phyloP scores from a whole-genome alignment of 1,284 basidiomycete species.

The Neolentinus lepideus region DNA sequence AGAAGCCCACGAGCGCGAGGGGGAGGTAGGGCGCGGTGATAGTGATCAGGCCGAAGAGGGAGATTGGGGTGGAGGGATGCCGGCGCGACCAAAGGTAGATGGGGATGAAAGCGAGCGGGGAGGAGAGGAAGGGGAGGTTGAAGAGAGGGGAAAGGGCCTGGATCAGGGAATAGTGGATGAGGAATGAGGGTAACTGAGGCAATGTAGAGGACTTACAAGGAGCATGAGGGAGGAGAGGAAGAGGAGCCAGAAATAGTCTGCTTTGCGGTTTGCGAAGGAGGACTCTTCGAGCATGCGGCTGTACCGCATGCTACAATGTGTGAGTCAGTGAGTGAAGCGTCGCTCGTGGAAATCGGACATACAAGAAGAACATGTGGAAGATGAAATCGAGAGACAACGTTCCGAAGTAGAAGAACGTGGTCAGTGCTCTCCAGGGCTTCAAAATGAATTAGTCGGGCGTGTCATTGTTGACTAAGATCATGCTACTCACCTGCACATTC shows the following conservation, averaged over 20 bases:
- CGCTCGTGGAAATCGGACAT: conserved; percentile 25
- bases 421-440: conserved; percentile 83
- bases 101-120: conserved; percentile 85
- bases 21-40: conserved; percentile 96
- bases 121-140: conserved; percentile 86
- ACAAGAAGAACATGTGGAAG: conserved; percentile 99
- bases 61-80: conserved; percentile 92
- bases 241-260: conserved; percentile 93
- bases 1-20: conserved; percentile 81
- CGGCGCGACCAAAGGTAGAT: conserved; percentile 96
- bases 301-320: conserved; percentile 77
- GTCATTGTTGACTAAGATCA: background rate
- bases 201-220: conserved; percentile 48
- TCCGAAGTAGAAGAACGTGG: conserved; percentile 96
- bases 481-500: conserved; percentile 63
- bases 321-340: background rate
- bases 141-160: conserved; percentile 80
- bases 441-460: background rate
- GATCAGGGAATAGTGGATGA: background rate
- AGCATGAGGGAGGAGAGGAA: conserved; percentile 76
- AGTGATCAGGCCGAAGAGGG: conserved; percentile 89
- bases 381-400: conserved; percentile 90
- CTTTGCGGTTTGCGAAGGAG: conserved; percentile 83
- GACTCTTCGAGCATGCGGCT: conserved; percentile 95
- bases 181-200: conserved; percentile 3